Evolutionary conservation across 495 filamentous ascomycete species (phyloP), one percentile per base, ranked within the genome.

Genomic region (Penicillium egyptiacum): DNA sequence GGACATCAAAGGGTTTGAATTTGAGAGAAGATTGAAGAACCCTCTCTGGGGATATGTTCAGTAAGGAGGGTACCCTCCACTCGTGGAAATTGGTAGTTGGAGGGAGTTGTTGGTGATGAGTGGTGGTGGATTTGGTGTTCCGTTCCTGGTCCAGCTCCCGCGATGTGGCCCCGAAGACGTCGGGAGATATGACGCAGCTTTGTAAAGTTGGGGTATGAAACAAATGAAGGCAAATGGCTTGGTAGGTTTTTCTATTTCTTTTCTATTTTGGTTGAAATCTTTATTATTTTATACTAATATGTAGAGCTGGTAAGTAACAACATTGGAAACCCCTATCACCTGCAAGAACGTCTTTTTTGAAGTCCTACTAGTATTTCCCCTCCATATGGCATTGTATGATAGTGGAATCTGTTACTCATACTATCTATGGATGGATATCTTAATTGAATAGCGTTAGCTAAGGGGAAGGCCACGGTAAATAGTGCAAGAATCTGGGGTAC

Each of bases 131-230:
- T 46, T 46, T 39, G 53, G 42, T 39, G 42, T 55, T 47, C 53
- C 53, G 53, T 55, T 47, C 53, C 53, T 55, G 43, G 53, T 47
- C 33, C 42, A 46, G 33, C 52, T 17, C 7, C 35, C 35, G 53
- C 53, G 55, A 67, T 57, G 64, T 26, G 23, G 23, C 43, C 43
- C 66, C 62, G 59, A 17, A 39, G 16, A n/a, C 35, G 6, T 16
- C 35, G 35, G 10, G 35, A 57, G 60, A 64, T 59, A 66, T 66
- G 63, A 68, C 60, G 67, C 62, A 62, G 25, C 19, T 45, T 47
- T 17, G 2, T 39, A 39, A 16, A 33, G 14, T 37, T 8, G 35
- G 33, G 14, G 0, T 37, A 37, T n/a, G 16, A 37, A 35, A 6
- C 5, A 12, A 35, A 35, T 35, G 33, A 16, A 16, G 33, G 12